Conservation (phyloP, 164 flowering plant genomes). For the Vitis cinerea region DNA sequence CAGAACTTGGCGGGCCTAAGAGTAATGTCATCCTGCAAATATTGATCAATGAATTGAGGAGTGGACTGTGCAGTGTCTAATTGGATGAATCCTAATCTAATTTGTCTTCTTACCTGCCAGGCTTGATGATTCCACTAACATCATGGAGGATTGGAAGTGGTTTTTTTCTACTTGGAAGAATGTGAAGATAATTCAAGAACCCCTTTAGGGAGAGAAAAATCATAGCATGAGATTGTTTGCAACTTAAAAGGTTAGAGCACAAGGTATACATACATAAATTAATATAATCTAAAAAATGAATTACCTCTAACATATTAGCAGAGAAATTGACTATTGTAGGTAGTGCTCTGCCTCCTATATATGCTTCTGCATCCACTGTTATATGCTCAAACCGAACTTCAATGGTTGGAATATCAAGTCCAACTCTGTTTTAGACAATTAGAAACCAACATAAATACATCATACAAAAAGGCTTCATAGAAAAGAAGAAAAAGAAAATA, state of each 20-base stretch:
- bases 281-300: not conserved
- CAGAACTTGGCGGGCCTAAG: conserved; percentile 55
- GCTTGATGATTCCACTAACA: conserved; percentile 72
- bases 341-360: conserved; percentile 38
- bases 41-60: not conserved
- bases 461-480: not conserved
- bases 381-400: conserved; percentile 43
- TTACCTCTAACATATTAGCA: conserved; percentile 31
- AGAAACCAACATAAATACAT: not conserved
- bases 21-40: conserved; percentile 48
- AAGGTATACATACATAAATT: not conserved
- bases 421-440: conserved; percentile 25
- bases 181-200: conserved; percentile 33
- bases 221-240: conserved; percentile 14
- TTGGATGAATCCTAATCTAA: not conserved
- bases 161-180: conserved; percentile 49
- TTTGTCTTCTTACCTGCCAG: conserved; percentile 45
- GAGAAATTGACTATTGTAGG: conserved; percentile 37
- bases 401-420: conserved; percentile 35
- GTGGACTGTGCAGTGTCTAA: not conserved
- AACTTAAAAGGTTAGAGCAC: conserved; percentile 23
- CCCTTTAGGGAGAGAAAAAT: conserved; percentile 24
- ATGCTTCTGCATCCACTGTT: conserved; percentile 33
- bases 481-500: not conserved
- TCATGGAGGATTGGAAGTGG: conserved; percentile 53